phyloP scores from a whole-genome alignment of 768 basidiomycete genomes.

The Phylloporus sp. region DNA sequence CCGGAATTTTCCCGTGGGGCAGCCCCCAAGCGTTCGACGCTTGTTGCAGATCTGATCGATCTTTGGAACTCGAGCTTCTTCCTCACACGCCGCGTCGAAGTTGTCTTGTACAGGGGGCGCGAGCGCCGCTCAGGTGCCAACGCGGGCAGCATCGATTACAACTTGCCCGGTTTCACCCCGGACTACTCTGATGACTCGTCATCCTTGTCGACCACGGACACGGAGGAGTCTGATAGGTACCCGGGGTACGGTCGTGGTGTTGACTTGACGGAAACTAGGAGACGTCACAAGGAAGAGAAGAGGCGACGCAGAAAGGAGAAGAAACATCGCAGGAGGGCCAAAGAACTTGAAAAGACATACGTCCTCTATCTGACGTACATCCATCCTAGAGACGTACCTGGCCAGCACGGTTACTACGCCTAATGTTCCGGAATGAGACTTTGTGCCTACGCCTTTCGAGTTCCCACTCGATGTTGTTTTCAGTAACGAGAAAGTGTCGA shows the following conservation, averaged over 20 bases:
- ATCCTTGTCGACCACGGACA: slow-evolving; percentile 38
- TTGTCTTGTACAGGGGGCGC: slow-evolving; percentile 75
- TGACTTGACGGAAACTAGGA: slow-evolving; percentile 49
- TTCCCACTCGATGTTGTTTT: neutral
- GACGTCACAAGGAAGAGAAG: slow-evolving; percentile 54
- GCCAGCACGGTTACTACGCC: slow-evolving; percentile 27
- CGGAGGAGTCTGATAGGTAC: slow-evolving; percentile 42
- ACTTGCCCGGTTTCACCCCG: slow-evolving; percentile 47
- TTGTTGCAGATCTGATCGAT: slow-evolving; percentile 70
- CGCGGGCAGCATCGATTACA: slow-evolving; percentile 51
- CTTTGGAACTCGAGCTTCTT: slow-evolving; percentile 81
- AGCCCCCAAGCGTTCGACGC: slow-evolving; percentile 52
- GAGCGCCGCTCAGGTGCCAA: slow-evolving; percentile 70
- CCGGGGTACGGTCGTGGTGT: slow-evolving; percentile 43
- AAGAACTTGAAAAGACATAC: slow-evolving; percentile 60
- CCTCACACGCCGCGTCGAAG: slow-evolving; percentile 67
- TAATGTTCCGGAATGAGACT: slow-evolving; percentile 4
- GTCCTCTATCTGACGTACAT: slow-evolving; percentile 58
- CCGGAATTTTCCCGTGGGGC: slow-evolving; percentile 46
- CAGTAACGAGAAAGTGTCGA: neutral
- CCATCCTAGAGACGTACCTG: slow-evolving; percentile 30
- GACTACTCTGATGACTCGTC: slow-evolving; percentile 39
- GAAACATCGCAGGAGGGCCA: slow-evolving; percentile 56
- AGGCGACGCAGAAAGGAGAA: slow-evolving; percentile 61
- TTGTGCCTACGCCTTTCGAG: neutral